These are phyloP conservation scores for Apophysomyces ossiformis DNA, from an alignment of 371 early-diverging fungal species.

Conservation along the genomic window DNA sequence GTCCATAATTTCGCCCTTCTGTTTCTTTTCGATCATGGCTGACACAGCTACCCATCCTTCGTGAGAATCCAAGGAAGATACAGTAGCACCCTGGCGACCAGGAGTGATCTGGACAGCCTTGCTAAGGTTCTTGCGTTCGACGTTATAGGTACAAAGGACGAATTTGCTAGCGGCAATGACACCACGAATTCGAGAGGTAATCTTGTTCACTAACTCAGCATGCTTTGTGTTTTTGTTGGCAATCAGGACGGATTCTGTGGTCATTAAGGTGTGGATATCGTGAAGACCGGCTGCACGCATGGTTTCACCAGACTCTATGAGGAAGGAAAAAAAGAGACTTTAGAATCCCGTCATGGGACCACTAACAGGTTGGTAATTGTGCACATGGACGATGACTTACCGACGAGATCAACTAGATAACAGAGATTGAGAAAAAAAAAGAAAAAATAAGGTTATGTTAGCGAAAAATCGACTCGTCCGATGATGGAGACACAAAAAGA, in stretches of 20 bases:
- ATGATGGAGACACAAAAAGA: background rate
- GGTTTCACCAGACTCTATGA: constrained; percentile 95
- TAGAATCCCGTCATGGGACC: background rate
- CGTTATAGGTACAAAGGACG: constrained; percentile 91
- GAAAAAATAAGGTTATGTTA: constrained; percentile 5
- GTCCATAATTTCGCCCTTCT: constrained; percentile 90
- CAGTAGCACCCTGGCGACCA: constrained; percentile 91
- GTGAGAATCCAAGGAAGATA: constrained; percentile 82
- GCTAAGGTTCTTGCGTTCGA: constrained; percentile 64
- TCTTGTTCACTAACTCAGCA: constrained; percentile 70
- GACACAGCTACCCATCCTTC: constrained; percentile 90
- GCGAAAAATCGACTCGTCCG: background rate
- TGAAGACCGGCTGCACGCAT: constrained; percentile 98
- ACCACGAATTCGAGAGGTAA: constrained; percentile 87
- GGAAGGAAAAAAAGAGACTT: constrained; percentile 33
- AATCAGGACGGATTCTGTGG: constrained; percentile 89
- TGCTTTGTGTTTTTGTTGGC: constrained; percentile 67
- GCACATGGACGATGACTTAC: constrained; percentile 28
- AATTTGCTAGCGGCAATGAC: constrained; percentile 88
- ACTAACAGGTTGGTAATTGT: too few relatives aligned
- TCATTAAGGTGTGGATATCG: constrained; percentile 79
- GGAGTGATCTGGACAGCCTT: constrained; percentile 83
- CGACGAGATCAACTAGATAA: constrained; percentile 62
- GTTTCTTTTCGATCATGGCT: constrained; percentile 83
- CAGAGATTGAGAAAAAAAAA: constrained; percentile 10